Base-by-base conservation (phyloP, 2,329 filamentous ascomycete genomes). In the Fusarium chuoi region DNA sequence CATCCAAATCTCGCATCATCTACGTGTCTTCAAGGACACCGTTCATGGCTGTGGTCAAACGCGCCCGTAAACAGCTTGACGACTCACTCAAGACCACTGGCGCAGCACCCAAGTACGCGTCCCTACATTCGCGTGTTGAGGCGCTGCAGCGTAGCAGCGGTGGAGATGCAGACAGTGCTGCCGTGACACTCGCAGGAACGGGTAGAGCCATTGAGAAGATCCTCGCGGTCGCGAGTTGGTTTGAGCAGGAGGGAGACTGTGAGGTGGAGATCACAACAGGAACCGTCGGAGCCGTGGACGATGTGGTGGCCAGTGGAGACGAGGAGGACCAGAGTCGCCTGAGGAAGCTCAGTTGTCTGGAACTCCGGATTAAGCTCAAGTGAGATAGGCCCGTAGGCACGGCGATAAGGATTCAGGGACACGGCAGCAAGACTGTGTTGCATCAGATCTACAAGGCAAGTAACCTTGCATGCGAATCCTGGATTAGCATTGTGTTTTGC, bases 21-120 rank as follows among this genome's bases (percentile, higher is more conserved):
- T 94, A 94, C 83, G 85, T 95, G 65, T 90, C 89, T 42, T 82
- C 88, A 45, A 85, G 85, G 42, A 90, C 92, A 0, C 90, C 91
- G 12, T 93, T 94, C 84, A 89, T 94, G 81, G 89, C 91, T 17
- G 85, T 89, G 9, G 87, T 93, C 18, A 90, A 90, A 76, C 90
- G 92, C 57, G 88, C 91, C 20, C 88, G 89, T 68, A 89, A 89
- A 68, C 87, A 90, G 4, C 89, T 95, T 8, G 84, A 88, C 49
- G 85, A 87, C 42, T 86, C 88, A 8, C 84, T 87, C 18, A 82
- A 79, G 52, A 74, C 81, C 28, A 80, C 82, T 22, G 78, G 81
- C 18, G 80, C 88, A 5, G 87, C 88, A 60, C 85, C 88, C 30
- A 85, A 85, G 73, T 82, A 84, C 49, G 76, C 84, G 44, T 83